phyloP scores from a whole-genome alignment of 2,329 filamentous ascomycete species.

The Claviceps fusiformis region DNA sequence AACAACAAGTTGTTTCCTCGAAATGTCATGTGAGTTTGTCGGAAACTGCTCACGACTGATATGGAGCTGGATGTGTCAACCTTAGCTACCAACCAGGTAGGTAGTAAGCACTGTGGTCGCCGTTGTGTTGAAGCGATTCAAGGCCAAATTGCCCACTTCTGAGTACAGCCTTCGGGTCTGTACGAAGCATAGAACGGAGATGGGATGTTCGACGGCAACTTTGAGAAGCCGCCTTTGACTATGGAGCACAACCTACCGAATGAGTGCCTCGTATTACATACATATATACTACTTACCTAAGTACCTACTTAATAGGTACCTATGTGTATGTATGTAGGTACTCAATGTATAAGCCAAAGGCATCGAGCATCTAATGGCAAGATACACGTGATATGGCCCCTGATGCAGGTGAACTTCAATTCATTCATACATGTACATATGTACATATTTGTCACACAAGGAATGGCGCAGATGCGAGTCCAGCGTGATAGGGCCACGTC shows the following conservation, averaged over 20 bases:
- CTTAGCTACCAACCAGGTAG: background rate
- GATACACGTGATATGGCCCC: background rate
- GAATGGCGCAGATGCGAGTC: background rate
- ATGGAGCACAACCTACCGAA: background rate
- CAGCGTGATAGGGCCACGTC: background rate
- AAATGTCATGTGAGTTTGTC: background rate
- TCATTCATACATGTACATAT: background rate
- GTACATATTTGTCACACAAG: background rate
- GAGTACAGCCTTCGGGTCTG: background rate
- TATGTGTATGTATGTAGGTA: too few species aligned
- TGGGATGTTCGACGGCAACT: background rate
- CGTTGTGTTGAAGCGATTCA: background rate
- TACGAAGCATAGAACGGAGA: background rate
- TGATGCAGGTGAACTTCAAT: background rate
- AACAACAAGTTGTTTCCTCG: background rate
- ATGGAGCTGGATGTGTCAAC: background rate
- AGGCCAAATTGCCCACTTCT: background rate
- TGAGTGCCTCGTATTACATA: background rate
- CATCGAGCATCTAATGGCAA: background rate
- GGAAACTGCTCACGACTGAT: background rate
- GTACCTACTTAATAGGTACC: too few species aligned
- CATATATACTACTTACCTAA: too few species aligned
- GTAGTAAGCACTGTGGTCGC: too few species aligned
- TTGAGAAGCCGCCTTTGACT: background rate
- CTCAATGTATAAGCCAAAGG: too few species aligned